Base-by-base conservation (phyloP, 345 rosid species). In the Clausena lansium region DNA sequence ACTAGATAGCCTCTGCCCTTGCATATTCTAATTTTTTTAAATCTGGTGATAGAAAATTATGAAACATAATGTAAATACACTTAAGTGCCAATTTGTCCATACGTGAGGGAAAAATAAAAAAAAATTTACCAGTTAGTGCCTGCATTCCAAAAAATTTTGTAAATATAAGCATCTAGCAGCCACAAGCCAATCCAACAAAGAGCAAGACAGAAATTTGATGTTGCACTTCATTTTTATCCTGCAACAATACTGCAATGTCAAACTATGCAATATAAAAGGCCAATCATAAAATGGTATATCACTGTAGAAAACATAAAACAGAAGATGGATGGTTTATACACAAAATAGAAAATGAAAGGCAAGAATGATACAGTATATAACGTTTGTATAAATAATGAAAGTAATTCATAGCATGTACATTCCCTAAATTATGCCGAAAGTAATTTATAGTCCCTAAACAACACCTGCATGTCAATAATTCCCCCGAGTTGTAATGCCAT, bases 201-300 rank as follows among this genome's bases (percentile, higher is more conserved):
- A 93, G 92, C 80, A 92, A 87, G 81, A 89, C 79, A n/a, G 98
- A 96, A 81, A 95, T 91, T 84, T 93, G 97, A 84, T 92, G 97
- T 62, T 94, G 98, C 77, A 90, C 97, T 81, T 88, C 92, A 8
- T 86, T 80, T 85, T 86, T 91, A 83, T 90, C 95, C 98, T 96
- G 91, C 89, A 81, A 14, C 65, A 73, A 38, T 71, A 58, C 50
- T 74, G 15, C 76, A 67, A n/a, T 30, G 76, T 76, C 79, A 64
- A 78, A 79, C 54, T 54, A 71, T 33, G 68, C 74, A 47, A 50
- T 60, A 68, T 45, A 19, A 54, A 67, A 60, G 35, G 63, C 19
- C 27, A 39, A 41, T 32, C 61, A 30, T 24, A 24, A 33, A 73
- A 55, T 47, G 57, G 28, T 35, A 67, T 45, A 36, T 35, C 33